Conservation (phyloP, 129 eudicot genomes). For the Tagetes erecta region DNA sequence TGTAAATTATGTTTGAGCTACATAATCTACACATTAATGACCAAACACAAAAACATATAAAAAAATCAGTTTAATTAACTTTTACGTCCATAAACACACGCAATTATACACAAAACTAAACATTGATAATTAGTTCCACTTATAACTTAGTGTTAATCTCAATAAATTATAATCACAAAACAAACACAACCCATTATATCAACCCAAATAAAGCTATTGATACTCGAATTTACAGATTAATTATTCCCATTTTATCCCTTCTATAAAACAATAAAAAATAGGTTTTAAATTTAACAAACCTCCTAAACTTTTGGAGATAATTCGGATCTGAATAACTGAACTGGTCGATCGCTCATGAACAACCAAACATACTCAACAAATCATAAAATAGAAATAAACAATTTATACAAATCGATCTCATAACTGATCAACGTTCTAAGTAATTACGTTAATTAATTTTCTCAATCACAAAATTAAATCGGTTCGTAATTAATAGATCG, state of each 20-base stretch:
- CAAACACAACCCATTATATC: no score
- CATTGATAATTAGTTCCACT: no score
- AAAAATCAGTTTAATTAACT: no score
- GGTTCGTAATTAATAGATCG: background rate
- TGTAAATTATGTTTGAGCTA: no score
- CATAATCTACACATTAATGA: no score
- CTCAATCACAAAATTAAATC: constrained; percentile 3
- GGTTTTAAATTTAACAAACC: background rate
- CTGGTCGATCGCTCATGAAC: constrained; percentile 18
- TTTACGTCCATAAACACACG: no score
- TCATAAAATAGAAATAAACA: background rate
- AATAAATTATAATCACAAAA: no score
- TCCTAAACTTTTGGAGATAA: constrained; percentile 36
- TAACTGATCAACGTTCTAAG: no score
- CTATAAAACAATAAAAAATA: background rate
- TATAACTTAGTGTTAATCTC: no score
- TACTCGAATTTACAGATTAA: constrained; percentile 4
- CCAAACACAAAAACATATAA: no score
- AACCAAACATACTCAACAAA: background rate
- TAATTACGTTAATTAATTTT: background rate
- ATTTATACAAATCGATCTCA: no score
- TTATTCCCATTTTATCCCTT: background rate
- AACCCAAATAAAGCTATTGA: background rate
- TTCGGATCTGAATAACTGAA: constrained; percentile 33
- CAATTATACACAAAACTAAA: no score